Conservation (phyloP, 306 rosid species). For the Quercus gilva region DNA sequence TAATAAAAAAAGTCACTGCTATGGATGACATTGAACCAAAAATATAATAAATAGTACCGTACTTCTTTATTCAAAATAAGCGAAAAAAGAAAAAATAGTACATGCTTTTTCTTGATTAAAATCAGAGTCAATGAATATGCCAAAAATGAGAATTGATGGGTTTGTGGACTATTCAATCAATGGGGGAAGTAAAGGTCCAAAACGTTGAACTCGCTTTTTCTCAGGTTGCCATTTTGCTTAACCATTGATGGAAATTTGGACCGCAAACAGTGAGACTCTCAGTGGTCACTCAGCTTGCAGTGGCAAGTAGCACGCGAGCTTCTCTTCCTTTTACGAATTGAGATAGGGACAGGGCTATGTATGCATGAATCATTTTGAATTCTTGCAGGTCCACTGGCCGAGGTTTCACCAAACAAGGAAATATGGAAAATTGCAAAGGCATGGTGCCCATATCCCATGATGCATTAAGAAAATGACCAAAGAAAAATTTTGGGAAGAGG, state of each 20-base stretch:
- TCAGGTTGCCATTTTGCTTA: neutral
- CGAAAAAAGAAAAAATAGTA: neutral
- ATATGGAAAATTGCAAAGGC: no score
- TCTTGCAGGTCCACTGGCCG: no score
- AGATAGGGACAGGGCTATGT: neutral
- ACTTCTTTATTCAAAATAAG: neutral
- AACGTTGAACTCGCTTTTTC: neutral
- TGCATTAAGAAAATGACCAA: no score
- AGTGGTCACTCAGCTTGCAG: slow-evolving; percentile 4
- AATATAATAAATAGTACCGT: neutral
- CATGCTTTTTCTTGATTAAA: neutral
- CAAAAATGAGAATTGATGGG: neutral
- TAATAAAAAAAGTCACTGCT: neutral
- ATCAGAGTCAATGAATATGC: neutral
- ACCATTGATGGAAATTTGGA: neutral
- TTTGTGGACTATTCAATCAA: neutral
- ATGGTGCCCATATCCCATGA: no score
- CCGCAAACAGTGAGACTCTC: neutral
- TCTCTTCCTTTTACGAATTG: neutral
- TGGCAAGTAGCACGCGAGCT: slow-evolving; percentile 1
- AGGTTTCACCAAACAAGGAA: no score
- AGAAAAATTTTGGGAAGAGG: no score
- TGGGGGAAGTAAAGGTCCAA: no score
- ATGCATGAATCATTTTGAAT: neutral
- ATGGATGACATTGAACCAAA: neutral